Conservation (phyloP, 1,284 basidiomycete species). For the Leccinum pallidistipes region DNA sequence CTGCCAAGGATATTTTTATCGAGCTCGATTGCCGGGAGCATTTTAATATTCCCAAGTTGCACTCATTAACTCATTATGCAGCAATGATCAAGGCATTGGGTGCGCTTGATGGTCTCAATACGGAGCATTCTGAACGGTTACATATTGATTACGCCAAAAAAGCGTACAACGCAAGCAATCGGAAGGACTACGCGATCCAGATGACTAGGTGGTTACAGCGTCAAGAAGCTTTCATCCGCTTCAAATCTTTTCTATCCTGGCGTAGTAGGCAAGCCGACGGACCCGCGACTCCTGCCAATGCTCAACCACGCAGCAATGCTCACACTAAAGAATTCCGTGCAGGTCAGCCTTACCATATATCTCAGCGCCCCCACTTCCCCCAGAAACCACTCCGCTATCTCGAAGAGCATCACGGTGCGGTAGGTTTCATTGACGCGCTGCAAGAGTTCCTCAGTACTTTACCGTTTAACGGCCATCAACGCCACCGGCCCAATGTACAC, state of each 20-base stretch:
- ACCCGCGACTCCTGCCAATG: background rate
- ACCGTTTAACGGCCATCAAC: background rate
- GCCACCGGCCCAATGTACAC: background rate
- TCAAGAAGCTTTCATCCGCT: slow-evolving; percentile 10
- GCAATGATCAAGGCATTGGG: slow-evolving; percentile 8
- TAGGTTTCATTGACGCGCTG: no score
- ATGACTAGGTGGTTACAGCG: slow-evolving; percentile 5
- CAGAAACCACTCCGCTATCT: no score
- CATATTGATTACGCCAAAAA: slow-evolving; percentile 23
- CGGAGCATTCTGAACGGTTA: slow-evolving; percentile 16
- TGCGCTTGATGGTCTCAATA: slow-evolving; percentile 14
- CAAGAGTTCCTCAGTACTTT: no score
- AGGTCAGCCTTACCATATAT: background rate
- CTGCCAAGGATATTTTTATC: background rate
- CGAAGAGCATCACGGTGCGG: no score
- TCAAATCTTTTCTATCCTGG: slow-evolving; percentile 3
- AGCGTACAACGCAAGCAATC: slow-evolving; percentile 12
- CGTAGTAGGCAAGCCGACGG: background rate
- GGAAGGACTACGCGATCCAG: slow-evolving; percentile 11
- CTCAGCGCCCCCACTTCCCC: background rate
- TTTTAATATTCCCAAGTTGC: slow-evolving; percentile 12
- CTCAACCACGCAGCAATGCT: background rate
- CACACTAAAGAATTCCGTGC: background rate
- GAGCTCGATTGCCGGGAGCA: background rate
- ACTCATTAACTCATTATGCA: slow-evolving; percentile 12